Evolutionary conservation across 257 asterid genomes (phyloP).

Genomic region (Solanum etuberosum): DNA sequence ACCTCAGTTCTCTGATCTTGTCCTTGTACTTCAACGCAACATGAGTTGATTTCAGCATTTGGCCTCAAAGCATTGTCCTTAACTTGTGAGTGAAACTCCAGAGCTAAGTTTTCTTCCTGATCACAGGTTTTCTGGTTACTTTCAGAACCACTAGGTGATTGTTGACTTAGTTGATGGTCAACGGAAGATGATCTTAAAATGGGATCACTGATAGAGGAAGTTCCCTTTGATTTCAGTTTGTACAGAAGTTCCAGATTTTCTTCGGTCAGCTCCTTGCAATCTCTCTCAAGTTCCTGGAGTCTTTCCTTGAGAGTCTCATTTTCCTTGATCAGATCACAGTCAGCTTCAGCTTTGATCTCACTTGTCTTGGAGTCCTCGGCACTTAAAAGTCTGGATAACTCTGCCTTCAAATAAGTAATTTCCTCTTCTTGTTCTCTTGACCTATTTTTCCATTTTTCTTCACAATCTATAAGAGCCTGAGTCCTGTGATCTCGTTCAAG

Average conservation of each 20-base stretch:
- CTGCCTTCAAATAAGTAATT: constrained; percentile 11
- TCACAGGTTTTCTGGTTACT: background rate
- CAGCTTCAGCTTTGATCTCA: background rate
- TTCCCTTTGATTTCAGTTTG: constrained; percentile 4
- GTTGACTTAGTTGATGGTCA: background rate
- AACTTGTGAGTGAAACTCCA: background rate
- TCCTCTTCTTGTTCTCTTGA: constrained; percentile 13
- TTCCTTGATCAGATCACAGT: constrained; percentile 6
- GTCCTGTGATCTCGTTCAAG: constrained; percentile 18
- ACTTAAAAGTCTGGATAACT: constrained; percentile 7
- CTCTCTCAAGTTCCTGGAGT: constrained; percentile 20
- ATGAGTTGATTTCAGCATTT: background rate
- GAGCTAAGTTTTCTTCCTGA: background rate
- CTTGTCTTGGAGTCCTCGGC: background rate
- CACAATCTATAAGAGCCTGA: constrained; percentile 15
- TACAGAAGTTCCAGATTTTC: constrained; percentile 15
- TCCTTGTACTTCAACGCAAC: background rate
- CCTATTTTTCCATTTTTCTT: constrained; percentile 7
- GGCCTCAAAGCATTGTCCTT: background rate
- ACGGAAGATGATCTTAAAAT: background rate
- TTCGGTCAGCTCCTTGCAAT: constrained; percentile 15
- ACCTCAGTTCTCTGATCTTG: background rate
- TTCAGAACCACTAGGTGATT: background rate
- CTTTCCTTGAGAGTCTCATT: constrained; percentile 10
- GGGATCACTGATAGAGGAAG: background rate